Conservation (phyloP, 106 monocot species). For the Dioscorea zingiberensis region DNA sequence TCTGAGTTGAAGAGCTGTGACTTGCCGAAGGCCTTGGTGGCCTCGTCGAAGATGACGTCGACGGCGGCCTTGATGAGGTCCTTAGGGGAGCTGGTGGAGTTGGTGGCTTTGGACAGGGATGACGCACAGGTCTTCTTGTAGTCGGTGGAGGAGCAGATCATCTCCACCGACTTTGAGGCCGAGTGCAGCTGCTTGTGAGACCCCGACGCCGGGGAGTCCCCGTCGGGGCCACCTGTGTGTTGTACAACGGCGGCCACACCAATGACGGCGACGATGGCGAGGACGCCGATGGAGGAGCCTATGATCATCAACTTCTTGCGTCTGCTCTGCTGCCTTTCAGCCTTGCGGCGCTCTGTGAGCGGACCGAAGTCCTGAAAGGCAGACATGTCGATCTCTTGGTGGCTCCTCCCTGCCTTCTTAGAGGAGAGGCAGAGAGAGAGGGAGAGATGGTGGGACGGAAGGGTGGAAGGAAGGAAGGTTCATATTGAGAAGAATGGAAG, state of each 20-base stretch:
- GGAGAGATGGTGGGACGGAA: neutral
- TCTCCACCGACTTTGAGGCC: conserved; percentile 14
- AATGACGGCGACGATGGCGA: conserved; percentile 31
- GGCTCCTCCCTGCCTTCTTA: conserved; percentile 24
- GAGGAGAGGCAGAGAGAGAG: conserved; percentile 9
- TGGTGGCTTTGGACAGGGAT: conserved; percentile 7
- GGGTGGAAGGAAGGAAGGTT: conserved; percentile 18
- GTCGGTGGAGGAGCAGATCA: conserved; percentile 30
- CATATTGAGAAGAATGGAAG: conserved; percentile 10
- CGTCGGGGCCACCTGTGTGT: neutral
- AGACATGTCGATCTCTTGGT: conserved; percentile 29
- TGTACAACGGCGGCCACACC: conserved; percentile 18
- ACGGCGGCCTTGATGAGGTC: conserved; percentile 11
- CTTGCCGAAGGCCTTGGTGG: neutral
- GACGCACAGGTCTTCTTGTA: conserved; percentile 21
- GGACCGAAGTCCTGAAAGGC: conserved; percentile 63
- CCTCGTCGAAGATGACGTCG: conserved; percentile 1
- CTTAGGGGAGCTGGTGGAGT: conserved; percentile 4
- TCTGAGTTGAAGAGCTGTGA: neutral
- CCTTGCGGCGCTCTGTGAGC: conserved; percentile 56
- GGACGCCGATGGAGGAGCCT: conserved; percentile 20
- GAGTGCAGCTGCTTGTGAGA: conserved; percentile 4
- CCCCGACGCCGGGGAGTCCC: too few relatives aligned
- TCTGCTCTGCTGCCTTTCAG: conserved; percentile 14
- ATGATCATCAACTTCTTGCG: conserved; percentile 38